Evolutionary conservation across 106 monocot genomes (phyloP).

Genomic region (Alisma plantagoaquatica): DNA sequence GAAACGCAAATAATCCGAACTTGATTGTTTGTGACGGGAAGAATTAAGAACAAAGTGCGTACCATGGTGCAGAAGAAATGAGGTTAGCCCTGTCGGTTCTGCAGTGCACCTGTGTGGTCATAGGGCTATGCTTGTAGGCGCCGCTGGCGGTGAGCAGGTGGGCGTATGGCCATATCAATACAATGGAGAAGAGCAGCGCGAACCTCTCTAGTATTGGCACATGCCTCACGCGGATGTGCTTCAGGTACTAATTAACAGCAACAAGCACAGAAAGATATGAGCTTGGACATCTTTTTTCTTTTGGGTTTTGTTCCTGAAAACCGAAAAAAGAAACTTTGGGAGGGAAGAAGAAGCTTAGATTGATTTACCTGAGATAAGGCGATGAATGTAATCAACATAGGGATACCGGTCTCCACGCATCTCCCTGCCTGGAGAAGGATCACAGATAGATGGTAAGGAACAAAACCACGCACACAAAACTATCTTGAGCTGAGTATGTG

Average conservation of each 20-base stretch:
- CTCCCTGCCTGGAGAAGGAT: constrained; percentile 78
- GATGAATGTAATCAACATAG: constrained; percentile 81
- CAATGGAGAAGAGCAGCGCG: constrained; percentile 51
- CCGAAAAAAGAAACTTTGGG: no score
- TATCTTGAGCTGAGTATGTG: no score
- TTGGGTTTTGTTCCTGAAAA: no score
- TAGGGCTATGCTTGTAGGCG: constrained; percentile 63
- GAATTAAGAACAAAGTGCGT: no score
- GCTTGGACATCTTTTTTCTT: no score
- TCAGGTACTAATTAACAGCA: constrained; percentile 94
- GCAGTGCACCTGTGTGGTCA: constrained; percentile 57
- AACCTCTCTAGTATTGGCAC: constrained; percentile 77
- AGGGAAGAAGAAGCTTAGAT: no score
- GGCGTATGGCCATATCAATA: constrained; percentile 68
- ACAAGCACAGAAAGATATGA: no score
- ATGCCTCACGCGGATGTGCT: constrained; percentile 44
- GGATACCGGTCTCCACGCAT: constrained; percentile 93
- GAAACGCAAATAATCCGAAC: neutral
- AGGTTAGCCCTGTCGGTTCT: constrained; percentile 80
- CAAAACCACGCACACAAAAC: no score
- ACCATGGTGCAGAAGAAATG: constrained; percentile 96
- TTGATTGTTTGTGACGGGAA: no score
- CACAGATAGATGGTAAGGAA: no score
- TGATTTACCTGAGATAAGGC: constrained; percentile 91
- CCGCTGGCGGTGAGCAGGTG: constrained; percentile 76